Evolutionary conservation across 2,329 filamentous ascomycete genomes (phyloP), one percentile per base, ranked within the genome.

Genomic region (Aspergillus pseudoglaucus): DNA sequence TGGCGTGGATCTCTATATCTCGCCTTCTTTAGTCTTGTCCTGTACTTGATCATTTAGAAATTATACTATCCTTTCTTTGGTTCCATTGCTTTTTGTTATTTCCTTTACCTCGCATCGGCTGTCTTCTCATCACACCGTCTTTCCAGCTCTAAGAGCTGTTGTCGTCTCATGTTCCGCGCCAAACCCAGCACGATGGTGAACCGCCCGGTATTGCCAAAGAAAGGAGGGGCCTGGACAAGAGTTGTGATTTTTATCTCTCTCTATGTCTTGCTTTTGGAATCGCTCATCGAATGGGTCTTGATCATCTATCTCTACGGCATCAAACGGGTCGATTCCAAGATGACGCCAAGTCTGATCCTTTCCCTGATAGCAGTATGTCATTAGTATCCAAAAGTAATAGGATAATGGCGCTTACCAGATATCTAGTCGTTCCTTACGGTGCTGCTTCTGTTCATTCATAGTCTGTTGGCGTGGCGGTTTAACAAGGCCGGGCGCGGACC

Each of bases 391-490:
- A n/a, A 37, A n/a, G 3, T 10, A 4, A 12, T 7, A 8, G 18
- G 17, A 1, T 25, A 17, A 10, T 37, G n/a, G 40, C 9, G 44
- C 27, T 53, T 6, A 56, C 42, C 10, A 14, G 12, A 17, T 8
- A 2, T 10, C 22, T n/a, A 70, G 65, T 65, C 64, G 3, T 65
- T 67, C 23, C 52, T 67, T n/a, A 65, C 67, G 0, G 55, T 70
- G 1, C 64, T 66, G 1, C 60, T 70, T 20, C 58, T 67, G 14
- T 54, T 55, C 20, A 53, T 71, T 5, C 67, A 70, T 41, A 67
- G 65, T 18, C 53, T 70, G n/a, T 61, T 70, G 30, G 66, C 66
- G 3, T 68, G 65, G 65, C 64, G 68, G 43, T 66, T 66, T 44
- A 65, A 64, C 39, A 62, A 59, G 15, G 61, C 53, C 14, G 60